Base-by-base conservation (phyloP, 768 basidiomycete genomes). In the Roridomyces roridus region DNA sequence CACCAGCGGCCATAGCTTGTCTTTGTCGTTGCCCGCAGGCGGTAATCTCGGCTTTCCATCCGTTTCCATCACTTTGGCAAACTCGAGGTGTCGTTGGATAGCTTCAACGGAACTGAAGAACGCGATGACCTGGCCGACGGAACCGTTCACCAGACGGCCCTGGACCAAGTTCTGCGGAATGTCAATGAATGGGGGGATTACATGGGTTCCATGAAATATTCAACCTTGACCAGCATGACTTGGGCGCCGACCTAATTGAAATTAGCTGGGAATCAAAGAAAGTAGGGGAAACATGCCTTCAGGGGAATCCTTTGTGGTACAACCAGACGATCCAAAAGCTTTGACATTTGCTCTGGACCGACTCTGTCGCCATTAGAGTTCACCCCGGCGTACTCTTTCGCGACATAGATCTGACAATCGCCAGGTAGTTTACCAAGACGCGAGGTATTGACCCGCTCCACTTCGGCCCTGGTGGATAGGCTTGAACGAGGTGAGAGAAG, bases 151-250 rank as follows among this genome's bases (percentile, higher is more conserved):
- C 25, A 91, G 72, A 40, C 72, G 62, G 23, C 88, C 89, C 78
- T 90, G 89, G 1, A 80, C 67, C 51, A 90, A 68, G 61, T 91
- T 91, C 88, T 91, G 60, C 21, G 41, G 31, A 21, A 44, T 26
- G 14, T 42, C 48, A 39, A 23, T 40, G 35, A 23, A 26, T 11
- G 23, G 21, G 7, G 15, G 17, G 48, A 37, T 46, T 41, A n/a
- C 5, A 14, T 10, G 34, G 8, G 14, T n/a, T n/a, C n/a, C n/a
- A n/a, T n/a, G 6, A 24, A 17, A n/a, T 25, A 44, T 18, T 17
- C n/a, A 55, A 85, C 88, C 78, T 89, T 89, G 61, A 89, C 79
- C 3, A 91, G 68, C 91, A 93, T 93, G 5, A 96, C 94, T 68
- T 96, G 94, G 4, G 92, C 91, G 12, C 88, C 88, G 47, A 88